Conservation (phyloP, 257 asterid species). For the Avicennia marina region DNA sequence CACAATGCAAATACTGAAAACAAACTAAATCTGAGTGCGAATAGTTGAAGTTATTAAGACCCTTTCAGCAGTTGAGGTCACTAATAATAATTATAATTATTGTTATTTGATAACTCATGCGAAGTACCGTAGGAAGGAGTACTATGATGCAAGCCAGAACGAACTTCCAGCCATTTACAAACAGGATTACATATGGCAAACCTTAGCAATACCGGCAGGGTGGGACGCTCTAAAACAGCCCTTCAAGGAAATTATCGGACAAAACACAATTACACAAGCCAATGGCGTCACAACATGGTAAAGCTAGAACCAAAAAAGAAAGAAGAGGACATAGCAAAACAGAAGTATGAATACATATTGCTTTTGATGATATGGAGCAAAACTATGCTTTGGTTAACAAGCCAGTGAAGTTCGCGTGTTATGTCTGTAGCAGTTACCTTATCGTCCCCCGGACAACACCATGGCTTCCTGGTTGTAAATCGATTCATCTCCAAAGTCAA, state of each 20-base stretch:
- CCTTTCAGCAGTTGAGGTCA: too few species aligned
- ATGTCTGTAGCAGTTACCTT: too few species aligned
- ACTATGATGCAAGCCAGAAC: too few species aligned
- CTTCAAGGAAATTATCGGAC: not conserved
- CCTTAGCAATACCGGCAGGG: not conserved
- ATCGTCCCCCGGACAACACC: slow-evolving; percentile 83
- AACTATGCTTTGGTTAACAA: too few species aligned
- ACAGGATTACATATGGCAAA: slow-evolving; percentile 10
- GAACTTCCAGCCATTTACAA: slow-evolving; percentile 6
- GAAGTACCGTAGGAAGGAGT: too few species aligned
- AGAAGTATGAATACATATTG: not conserved
- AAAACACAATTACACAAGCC: not conserved
- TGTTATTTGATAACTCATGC: too few species aligned
- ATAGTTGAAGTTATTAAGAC: too few species aligned
- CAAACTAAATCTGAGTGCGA: too few species aligned
- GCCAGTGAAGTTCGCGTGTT: too few species aligned
- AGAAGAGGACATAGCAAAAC: not conserved
- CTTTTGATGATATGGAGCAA: slow-evolving; percentile 1
- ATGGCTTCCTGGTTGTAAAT: slow-evolving; percentile 68
- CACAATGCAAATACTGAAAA: too few species aligned
- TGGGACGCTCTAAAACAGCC: not conserved
- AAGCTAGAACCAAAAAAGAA: not conserved
- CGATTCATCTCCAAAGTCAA: slow-evolving; percentile 84
- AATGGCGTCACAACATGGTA: not conserved
- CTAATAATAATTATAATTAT: too few species aligned